A percentile compares a stretch with the other conserved stretches of the same genome.
Evolutionary conservation across 106 monocot species (phyloP).

Genomic region (Narthecium ossifragum): DNA sequence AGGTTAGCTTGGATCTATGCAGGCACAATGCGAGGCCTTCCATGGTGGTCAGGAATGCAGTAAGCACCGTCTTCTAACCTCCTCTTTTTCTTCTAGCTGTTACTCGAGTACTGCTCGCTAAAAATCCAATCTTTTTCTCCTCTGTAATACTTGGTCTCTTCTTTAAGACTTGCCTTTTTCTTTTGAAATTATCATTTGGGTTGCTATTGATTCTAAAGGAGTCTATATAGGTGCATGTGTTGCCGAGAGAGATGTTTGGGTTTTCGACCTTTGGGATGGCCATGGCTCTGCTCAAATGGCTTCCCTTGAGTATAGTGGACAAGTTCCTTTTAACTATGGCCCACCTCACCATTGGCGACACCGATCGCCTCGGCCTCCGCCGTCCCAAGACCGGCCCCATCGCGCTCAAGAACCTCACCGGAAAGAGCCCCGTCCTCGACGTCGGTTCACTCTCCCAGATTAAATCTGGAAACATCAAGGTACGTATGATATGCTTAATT

Average conservation of each 20-base stretch:
- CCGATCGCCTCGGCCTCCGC: slow-evolving; percentile 56
- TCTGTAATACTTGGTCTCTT: too few relatives aligned
- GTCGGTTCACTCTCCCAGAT: slow-evolving; percentile 67
- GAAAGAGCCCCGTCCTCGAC: slow-evolving; percentile 92
- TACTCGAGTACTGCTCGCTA: too few relatives aligned
- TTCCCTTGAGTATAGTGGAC: slow-evolving; percentile 73
- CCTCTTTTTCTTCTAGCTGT: too few relatives aligned
- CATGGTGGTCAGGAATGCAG: slow-evolving; percentile 78
- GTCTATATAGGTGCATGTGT: slow-evolving; percentile 69
- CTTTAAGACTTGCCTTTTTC: too few relatives aligned
- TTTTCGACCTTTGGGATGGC: slow-evolving; percentile 81
- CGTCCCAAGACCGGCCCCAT: slow-evolving; percentile 77
- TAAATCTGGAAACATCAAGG: slow-evolving; percentile 76
- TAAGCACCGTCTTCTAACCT: slow-evolving; percentile 17
- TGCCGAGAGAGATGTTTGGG: slow-evolving; percentile 83
- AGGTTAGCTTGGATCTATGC: slow-evolving; percentile 84
- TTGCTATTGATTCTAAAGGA: too few relatives aligned
- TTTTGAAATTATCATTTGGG: too few relatives aligned
- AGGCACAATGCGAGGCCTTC: slow-evolving; percentile 57
- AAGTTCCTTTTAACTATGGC: slow-evolving; percentile 54
- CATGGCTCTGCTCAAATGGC: slow-evolving; percentile 70
- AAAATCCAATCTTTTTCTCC: too few relatives aligned
- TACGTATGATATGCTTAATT: slow-evolving; percentile 2
- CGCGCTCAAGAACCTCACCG: slow-evolving; percentile 89
- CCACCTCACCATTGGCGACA: slow-evolving; percentile 49